These are phyloP conservation scores for Monosporascus cannonballus DNA, from an alignment of 2,329 filamentous ascomycete genomes.

Conservation along the genomic window DNA sequence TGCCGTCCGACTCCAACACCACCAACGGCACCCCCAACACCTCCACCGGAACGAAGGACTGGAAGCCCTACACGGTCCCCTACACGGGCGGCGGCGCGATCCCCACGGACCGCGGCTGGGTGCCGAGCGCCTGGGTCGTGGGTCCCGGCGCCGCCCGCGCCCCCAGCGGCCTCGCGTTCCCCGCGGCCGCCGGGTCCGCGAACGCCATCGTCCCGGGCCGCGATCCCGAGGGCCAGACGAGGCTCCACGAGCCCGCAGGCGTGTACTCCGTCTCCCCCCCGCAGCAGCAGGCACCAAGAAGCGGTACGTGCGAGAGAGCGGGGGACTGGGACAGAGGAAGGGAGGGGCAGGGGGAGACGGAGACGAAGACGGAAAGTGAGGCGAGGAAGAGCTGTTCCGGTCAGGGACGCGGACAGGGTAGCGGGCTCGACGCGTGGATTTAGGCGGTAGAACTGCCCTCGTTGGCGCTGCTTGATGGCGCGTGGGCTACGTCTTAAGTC, in stretches of 20 bases:
- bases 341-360: no score
- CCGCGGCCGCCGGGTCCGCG: not conserved
- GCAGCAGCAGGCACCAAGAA: not conserved
- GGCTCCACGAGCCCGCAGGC: not conserved
- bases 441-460: no score
- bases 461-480: no score
- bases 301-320: not conserved
- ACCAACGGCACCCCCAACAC: not conserved
- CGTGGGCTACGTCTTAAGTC: no score
- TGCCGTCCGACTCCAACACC: constrained; percentile 6
- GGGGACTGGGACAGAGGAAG: no score
- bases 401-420: not conserved
- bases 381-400: not conserved
- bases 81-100: constrained; percentile 19
- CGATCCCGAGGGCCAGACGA: not conserved
- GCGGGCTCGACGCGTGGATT: no score
- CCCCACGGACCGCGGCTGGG: constrained; percentile 9
- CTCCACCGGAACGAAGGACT: constrained; percentile 4
- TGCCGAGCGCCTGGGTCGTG: not conserved
- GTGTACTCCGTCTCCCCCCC: not conserved
- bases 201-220: not conserved
- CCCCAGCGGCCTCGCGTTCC: constrained; percentile 7
- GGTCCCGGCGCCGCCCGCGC: constrained; percentile 5
- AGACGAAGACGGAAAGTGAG: not conserved
- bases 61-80: constrained; percentile 21